Percentiles rank a stretch among this genome's conserved stretches.
Conservation (phyloP, 345 rosid genomes). For the Corchorus capsularis region DNA sequence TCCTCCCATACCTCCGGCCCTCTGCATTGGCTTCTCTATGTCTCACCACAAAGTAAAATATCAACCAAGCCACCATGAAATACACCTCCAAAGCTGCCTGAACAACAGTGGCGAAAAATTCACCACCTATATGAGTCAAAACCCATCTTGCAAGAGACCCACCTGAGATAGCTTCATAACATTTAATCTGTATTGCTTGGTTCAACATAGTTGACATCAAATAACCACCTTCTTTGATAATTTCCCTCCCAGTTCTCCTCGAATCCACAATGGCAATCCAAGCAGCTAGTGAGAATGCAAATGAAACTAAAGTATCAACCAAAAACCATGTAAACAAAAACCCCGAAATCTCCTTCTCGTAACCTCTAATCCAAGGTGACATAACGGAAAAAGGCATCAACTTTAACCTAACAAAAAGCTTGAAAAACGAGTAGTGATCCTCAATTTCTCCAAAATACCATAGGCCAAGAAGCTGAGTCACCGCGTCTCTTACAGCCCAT, state of each 20-base stretch:
- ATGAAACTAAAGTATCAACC: conserved; percentile 64
- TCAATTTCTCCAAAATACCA: conserved; percentile 90
- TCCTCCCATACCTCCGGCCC: conserved; percentile 77
- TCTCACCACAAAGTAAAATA: conserved; percentile 74
- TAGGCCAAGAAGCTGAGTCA: conserved; percentile 81
- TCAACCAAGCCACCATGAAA: conserved; percentile 88
- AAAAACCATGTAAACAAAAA: conserved; percentile 85
- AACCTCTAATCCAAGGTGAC: conserved; percentile 85
- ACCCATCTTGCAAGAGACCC: conserved; percentile 72
- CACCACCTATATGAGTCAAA: conserved; percentile 54
- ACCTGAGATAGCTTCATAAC: conserved; percentile 77
- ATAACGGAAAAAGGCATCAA: conserved; percentile 87
- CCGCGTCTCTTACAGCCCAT: conserved; percentile 92
- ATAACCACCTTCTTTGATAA: conserved; percentile 85
- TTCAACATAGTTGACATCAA: conserved; percentile 65
- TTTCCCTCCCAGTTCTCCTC: conserved; percentile 82
- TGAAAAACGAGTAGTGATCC: conserved; percentile 85
- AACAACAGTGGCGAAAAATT: conserved; percentile 51
- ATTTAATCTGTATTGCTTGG: conserved; percentile 79
- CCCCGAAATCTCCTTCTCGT: conserved; percentile 80
- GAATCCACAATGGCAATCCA: conserved; percentile 87
- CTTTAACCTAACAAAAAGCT: conserved; percentile 82
- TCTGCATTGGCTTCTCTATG: conserved; percentile 69
- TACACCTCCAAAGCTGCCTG: conserved; percentile 83
- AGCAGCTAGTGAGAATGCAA: conserved; percentile 74